phyloP scores from a whole-genome alignment of 2,329 filamentous ascomycete species.

The Sclerotinia subarctica region DNA sequence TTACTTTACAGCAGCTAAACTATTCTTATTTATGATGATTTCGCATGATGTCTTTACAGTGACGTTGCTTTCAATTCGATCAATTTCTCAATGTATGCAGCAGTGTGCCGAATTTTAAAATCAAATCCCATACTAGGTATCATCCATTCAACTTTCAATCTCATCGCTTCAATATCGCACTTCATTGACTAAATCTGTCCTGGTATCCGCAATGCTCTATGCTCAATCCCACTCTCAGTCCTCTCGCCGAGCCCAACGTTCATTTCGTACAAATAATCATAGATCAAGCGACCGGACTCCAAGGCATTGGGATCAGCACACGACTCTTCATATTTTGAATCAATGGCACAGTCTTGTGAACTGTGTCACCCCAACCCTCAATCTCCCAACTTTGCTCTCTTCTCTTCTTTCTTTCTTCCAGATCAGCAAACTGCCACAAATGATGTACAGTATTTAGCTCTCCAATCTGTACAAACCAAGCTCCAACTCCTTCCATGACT shows the following conservation, averaged over 20 bases:
- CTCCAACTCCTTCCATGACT: constrained; percentile 97
- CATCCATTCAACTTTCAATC: background rate
- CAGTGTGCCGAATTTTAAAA: background rate
- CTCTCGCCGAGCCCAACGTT: background rate
- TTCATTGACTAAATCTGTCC: constrained; percentile 1
- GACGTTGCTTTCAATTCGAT: background rate
- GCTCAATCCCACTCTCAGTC: background rate
- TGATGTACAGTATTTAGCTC: constrained; percentile 97
- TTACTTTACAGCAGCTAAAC: too few species aligned
- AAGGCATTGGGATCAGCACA: constrained; percentile 90
- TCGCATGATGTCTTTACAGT: background rate
- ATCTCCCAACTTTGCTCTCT: constrained; percentile 94
- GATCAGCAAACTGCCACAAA: constrained; percentile 95
- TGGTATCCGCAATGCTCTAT: constrained; percentile 10
- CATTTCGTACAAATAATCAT: background rate
- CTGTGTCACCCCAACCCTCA: constrained; percentile 94
- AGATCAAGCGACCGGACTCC: constrained; percentile 74
- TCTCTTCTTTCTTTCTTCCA: constrained; percentile 86
- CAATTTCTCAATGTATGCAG: constrained; percentile 25
- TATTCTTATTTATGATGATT: background rate
- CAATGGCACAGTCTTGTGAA: constrained; percentile 96
- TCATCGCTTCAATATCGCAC: constrained; percentile 1
- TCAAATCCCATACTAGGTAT: constrained; percentile 3
- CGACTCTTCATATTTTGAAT: constrained; percentile 96
- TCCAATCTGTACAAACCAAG: constrained; percentile 98